Conservation (phyloP, 2,329 filamentous ascomycete species). For the Botryosphaeria agaves region DNA sequence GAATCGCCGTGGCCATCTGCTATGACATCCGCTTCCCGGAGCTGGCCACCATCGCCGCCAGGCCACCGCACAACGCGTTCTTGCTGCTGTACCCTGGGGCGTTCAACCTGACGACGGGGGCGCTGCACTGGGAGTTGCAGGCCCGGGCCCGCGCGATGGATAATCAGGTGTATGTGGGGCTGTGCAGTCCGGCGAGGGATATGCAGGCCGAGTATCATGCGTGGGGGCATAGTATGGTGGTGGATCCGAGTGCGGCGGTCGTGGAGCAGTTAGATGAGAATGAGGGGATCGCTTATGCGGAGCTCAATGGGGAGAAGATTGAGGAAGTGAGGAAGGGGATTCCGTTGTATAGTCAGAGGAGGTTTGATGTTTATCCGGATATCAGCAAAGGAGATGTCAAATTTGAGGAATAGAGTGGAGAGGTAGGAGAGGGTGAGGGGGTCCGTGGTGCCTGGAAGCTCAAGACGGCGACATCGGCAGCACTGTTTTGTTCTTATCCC, state of each 20-base stretch:
- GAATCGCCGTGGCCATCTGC: slow-evolving; percentile 80
- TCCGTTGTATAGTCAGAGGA: slow-evolving; percentile 64
- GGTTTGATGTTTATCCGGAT: slow-evolving; percentile 93
- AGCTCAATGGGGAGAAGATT: slow-evolving; percentile 51
- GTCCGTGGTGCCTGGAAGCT: no score
- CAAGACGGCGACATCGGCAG: no score
- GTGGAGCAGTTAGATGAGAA: slow-evolving; percentile 60
- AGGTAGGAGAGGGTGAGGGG: neutral
- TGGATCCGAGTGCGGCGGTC: slow-evolving; percentile 76
- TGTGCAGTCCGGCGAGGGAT: slow-evolving; percentile 84
- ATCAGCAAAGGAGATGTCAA: slow-evolving; percentile 43
- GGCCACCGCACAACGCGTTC: slow-evolving; percentile 55
- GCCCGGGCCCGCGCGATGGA: slow-evolving; percentile 74
- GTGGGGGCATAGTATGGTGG: slow-evolving; percentile 80
- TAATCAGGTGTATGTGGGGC: slow-evolving; percentile 82
- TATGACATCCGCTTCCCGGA: slow-evolving; percentile 97
- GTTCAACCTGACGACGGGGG: slow-evolving; percentile 87
- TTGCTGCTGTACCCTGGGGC: slow-evolving; percentile 86
- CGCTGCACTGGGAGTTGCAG: slow-evolving; percentile 76
- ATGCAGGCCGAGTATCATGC: slow-evolving; percentile 64
- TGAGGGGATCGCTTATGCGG: slow-evolving; percentile 59
- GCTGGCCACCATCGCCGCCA: slow-evolving; percentile 72
- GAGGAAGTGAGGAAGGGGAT: slow-evolving; percentile 65
- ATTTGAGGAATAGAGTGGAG: slow-evolving; percentile 9
- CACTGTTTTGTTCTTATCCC: no score